Conservation (phyloP, 371 early-diverging fungal species). For the Chytridium lagenaria region DNA sequence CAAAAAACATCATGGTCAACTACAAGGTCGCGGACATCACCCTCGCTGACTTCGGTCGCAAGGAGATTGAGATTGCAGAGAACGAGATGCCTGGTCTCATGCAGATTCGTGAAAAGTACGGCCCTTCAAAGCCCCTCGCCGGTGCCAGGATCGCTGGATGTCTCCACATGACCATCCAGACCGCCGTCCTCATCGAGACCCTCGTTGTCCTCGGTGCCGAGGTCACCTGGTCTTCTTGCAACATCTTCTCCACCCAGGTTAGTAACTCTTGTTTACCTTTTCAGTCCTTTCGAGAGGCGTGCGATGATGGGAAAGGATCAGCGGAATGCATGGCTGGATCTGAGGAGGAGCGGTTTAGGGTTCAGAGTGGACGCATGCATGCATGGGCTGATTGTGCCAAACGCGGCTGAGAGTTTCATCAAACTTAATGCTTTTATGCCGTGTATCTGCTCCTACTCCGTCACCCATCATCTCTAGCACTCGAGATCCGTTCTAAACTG, state of each 20-base stretch:
- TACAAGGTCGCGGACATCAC: conserved; percentile 82
- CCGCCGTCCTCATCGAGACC: conserved; percentile 98
- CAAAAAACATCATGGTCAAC: conserved; percentile 12
- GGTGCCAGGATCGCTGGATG: conserved; percentile 99
- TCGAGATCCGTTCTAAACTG: too few species aligned
- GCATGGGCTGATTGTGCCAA: too few species aligned
- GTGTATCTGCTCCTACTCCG: too few species aligned
- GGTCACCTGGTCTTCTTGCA: conserved; percentile 98
- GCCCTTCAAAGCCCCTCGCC: conserved; percentile 86
- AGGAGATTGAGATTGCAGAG: conserved; percentile 94
- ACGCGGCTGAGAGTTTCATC: too few species aligned
- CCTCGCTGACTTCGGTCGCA: conserved; percentile 89
- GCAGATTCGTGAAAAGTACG: conserved; percentile 91
- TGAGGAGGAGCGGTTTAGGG: too few species aligned
- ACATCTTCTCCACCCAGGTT: conserved; percentile 97
- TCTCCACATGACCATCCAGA: conserved; percentile 99
- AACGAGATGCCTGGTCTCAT: conserved; percentile 98
- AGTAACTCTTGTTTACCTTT: neutral
- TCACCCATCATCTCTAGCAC: too few species aligned
- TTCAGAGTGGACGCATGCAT: too few species aligned
- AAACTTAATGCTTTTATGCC: too few species aligned
- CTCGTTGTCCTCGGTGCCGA: conserved; percentile 94
- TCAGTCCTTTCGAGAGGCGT: neutral
- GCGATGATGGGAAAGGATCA: too few species aligned
- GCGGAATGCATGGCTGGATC: too few species aligned